Evolutionary conservation across 225 moss, liverwort and hornwort genomes (phyloP), one percentile per base, ranked within the genome.

Genomic region (Bryoerythrophyllum caledonicum): DNA sequence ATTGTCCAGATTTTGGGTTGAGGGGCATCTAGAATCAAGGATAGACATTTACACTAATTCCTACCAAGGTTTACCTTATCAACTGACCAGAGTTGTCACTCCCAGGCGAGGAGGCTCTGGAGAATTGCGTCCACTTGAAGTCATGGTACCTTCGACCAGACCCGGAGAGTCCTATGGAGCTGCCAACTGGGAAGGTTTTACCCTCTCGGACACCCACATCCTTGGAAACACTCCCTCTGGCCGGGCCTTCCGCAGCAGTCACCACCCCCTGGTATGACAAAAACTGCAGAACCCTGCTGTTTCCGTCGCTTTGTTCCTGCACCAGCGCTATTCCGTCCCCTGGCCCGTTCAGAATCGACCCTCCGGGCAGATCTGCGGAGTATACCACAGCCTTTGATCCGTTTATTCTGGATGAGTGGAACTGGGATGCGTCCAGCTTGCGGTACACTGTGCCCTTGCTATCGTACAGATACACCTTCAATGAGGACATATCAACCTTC

Each of bases 291-390:
- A 87, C 70, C 20, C 68, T 40, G 41, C 40, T 60, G 16, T 25
- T 25, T 40, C 38, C 57, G 26, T 30, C 26, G 40, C 40, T 30
- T 19, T 68, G 57, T 79, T 64, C 72, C 57, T 81, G 52, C 59
- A 91, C 85, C 53, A 91, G 74, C 44, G 85, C 88, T 56, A 85
- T 76, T 24, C 80, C 83, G 69, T 88, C 88, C 63, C n/a, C 72
- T 38, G 83, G 82, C 12, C 89, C 86, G 67, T 85, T 87, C 53
- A 83, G 82, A 51, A 82, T 49, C 40, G 77, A 85, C 26, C 77
- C 72, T 68, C 61, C 79, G 34, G 78, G 79, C 74, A 85, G 75
- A 27, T 67, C 72, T 35, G 79, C 79, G 2, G 75, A 66, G 26
- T 71, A 86, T 49, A 85, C 62, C 49, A 77, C 44, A 60, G 72